Percentiles rank a stretch among this genome's conserved stretches.
Conservation (phyloP, 805 yeast genomes). For the Starmerella scarabaei region DNA sequence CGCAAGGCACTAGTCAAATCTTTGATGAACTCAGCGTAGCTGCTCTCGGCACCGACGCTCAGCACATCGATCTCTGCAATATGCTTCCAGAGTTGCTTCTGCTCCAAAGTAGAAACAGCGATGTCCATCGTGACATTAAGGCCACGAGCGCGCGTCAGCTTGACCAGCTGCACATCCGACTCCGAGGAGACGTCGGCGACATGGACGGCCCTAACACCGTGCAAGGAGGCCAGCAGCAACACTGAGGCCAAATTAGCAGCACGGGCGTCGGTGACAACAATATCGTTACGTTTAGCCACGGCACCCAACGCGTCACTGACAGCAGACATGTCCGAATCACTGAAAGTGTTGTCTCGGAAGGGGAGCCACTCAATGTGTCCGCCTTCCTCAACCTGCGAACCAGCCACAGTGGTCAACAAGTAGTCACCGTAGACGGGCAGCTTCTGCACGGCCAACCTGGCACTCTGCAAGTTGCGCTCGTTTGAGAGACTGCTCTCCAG, state of each 20-base stretch:
- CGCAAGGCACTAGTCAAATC: constrained; percentile 68
- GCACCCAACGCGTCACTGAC: constrained; percentile 50
- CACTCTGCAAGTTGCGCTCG: constrained; percentile 50
- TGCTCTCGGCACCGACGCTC: constrained; percentile 68
- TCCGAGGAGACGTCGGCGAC: constrained; percentile 71
- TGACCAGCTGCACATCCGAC: constrained; percentile 71
- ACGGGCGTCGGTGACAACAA: constrained; percentile 82
- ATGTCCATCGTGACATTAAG: constrained; percentile 84
- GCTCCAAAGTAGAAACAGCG: constrained; percentile 53
- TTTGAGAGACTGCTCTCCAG: constrained; percentile 52
- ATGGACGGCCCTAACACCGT: constrained; percentile 63
- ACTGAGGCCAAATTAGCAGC: constrained; percentile 89
- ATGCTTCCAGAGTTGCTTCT: constrained; percentile 71
- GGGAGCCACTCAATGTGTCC: constrained; percentile 56
- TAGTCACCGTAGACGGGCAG: constrained; percentile 43
- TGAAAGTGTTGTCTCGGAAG: constrained; percentile 30
- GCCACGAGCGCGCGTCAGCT: constrained; percentile 72
- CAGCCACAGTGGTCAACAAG: constrained; percentile 72
- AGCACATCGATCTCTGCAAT: constrained; percentile 68
- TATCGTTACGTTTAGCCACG: constrained; percentile 66
- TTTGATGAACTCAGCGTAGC: constrained; percentile 70
- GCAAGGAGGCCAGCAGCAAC: constrained; percentile 74
- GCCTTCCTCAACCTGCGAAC: constrained; percentile 55
- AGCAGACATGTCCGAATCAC: constrained; percentile 34
- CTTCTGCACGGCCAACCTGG: constrained; percentile 41